Evolutionary conservation across 352 stramenopile species (phyloP).

Genomic region (Phytophthora boehmeriae): DNA sequence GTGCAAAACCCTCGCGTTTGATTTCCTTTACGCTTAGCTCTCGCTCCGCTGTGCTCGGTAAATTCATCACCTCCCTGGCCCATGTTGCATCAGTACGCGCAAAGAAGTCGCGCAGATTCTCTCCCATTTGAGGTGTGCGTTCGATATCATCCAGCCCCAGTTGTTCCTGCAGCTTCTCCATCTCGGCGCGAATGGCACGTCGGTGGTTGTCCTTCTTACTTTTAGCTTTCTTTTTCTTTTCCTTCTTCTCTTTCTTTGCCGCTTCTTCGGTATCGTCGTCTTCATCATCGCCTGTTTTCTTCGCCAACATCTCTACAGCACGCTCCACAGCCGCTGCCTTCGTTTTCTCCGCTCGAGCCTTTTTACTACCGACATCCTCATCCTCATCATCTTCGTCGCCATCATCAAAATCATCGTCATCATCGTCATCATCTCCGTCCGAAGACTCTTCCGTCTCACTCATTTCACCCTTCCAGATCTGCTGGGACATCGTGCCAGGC

Average conservation of each 20-base stretch:
- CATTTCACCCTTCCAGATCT: slow-evolving; percentile 91
- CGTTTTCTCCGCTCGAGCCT: slow-evolving; percentile 21
- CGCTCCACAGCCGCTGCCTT: slow-evolving; percentile 59
- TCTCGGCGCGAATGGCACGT: slow-evolving; percentile 73
- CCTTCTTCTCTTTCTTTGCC: slow-evolving; percentile 45
- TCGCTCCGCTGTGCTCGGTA: slow-evolving; percentile 66
- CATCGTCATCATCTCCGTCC: slow-evolving; percentile 78
- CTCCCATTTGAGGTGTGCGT: slow-evolving; percentile 82
- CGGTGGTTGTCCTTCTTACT: slow-evolving; percentile 72
- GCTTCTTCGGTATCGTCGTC: slow-evolving; percentile 29
- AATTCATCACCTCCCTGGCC: slow-evolving; percentile 60
- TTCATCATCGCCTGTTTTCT: slow-evolving; percentile 38
- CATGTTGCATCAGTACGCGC: slow-evolving; percentile 80
- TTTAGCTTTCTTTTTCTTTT: slow-evolving; percentile 70
- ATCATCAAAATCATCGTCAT: slow-evolving; percentile 64
- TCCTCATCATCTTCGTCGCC: slow-evolving; percentile 42
- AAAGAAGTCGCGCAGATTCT: slow-evolving; percentile 89
- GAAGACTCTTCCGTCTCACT: slow-evolving; percentile 88
- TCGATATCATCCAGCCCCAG: slow-evolving; percentile 69
- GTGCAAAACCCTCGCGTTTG: slow-evolving; percentile 81
- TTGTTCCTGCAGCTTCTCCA: slow-evolving; percentile 86
- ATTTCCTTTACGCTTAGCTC: slow-evolving; percentile 87
- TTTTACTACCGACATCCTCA: slow-evolving; percentile 16
- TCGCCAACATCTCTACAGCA: slow-evolving; percentile 64
- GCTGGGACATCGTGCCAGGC: slow-evolving; percentile 92